Percentiles rank a stretch among this genome's conserved stretches.
Conservation (phyloP, 2,329 filamentous ascomycete genomes). For the Plectosphaerella cucumerina region DNA sequence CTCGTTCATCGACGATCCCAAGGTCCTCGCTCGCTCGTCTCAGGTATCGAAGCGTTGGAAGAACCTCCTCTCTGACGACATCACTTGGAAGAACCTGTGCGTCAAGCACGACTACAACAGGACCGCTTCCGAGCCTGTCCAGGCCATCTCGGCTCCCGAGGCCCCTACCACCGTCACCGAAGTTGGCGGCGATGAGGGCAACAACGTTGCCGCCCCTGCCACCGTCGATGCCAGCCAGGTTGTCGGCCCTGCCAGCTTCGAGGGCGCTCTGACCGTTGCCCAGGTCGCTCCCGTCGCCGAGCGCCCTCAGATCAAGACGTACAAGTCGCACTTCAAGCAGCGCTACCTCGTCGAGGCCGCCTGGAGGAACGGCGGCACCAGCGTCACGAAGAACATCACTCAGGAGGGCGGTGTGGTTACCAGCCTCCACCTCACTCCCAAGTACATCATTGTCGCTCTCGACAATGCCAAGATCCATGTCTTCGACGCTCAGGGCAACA, state of each 20-base stretch:
- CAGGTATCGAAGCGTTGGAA: conserved; percentile 96
- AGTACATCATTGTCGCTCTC: conserved; percentile 95
- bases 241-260: conserved; percentile 49
- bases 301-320: conserved; percentile 70
- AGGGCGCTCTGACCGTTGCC: conserved; percentile 34
- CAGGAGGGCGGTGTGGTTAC: conserved; percentile 97
- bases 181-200: conserved; percentile 12
- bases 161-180: conserved; percentile 16
- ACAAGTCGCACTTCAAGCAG: conserved; percentile 97
- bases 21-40: conserved; percentile 85
- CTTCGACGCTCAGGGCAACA: conserved; percentile 86
- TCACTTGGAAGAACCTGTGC: conserved; percentile 96
- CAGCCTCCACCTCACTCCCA: conserved; percentile 86
- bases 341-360: conserved; percentile 95
- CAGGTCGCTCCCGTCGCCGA: conserved; percentile 21
- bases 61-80: conserved; percentile 89
- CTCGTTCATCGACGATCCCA: conserved; percentile 95
- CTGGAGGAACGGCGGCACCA: conserved; percentile 87
- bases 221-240: conserved; percentile 27
- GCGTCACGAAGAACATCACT: conserved; percentile 82
- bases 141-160: conserved; percentile 18
- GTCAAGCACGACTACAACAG: conserved; percentile 87
- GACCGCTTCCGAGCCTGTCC: conserved; percentile 45
- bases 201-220: conserved; percentile 41
- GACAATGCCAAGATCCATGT: conserved; percentile 99